Conservation (phyloP, 306 rosid species). For the Crataegus laevigata region DNA sequence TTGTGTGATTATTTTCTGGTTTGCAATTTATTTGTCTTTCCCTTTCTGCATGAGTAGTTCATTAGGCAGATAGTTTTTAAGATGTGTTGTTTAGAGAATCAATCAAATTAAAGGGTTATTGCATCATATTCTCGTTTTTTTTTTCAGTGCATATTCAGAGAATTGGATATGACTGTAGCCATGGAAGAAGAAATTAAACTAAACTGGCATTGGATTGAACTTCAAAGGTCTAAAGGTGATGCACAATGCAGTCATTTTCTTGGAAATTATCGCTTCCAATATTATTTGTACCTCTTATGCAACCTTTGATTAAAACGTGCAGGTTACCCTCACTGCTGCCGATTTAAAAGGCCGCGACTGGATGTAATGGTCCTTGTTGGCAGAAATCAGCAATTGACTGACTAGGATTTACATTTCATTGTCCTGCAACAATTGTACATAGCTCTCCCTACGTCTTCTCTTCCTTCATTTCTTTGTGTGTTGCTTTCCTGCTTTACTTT, state of each 20-base stretch:
- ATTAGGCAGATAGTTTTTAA: too few relatives aligned
- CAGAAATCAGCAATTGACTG: not conserved
- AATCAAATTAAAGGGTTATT: too few relatives aligned
- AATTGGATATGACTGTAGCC: not conserved
- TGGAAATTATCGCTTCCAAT: not conserved
- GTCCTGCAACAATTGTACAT: not conserved
- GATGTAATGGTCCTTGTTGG: not conserved
- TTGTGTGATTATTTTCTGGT: not conserved
- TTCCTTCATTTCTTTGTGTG: too few relatives aligned
- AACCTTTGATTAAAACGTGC: not conserved
- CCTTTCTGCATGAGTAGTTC: not conserved
- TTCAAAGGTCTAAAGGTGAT: not conserved
- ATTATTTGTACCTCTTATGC: not conserved
- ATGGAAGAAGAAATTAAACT: not conserved
- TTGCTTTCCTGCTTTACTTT: too few relatives aligned
- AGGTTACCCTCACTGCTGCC: not conserved
- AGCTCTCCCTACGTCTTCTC: not conserved
- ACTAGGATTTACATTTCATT: not conserved
- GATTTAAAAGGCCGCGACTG: not conserved
- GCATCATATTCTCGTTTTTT: not conserved
- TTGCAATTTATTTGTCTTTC: not conserved
- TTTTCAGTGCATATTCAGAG: not conserved
- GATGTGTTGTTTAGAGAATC: too few relatives aligned
- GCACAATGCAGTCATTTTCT: not conserved
- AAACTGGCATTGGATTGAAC: not conserved